These are phyloP conservation scores for Coemansia sp. DNA, from an alignment of 192 early-diverging fungal genomes.

Conservation along the genomic window DNA sequence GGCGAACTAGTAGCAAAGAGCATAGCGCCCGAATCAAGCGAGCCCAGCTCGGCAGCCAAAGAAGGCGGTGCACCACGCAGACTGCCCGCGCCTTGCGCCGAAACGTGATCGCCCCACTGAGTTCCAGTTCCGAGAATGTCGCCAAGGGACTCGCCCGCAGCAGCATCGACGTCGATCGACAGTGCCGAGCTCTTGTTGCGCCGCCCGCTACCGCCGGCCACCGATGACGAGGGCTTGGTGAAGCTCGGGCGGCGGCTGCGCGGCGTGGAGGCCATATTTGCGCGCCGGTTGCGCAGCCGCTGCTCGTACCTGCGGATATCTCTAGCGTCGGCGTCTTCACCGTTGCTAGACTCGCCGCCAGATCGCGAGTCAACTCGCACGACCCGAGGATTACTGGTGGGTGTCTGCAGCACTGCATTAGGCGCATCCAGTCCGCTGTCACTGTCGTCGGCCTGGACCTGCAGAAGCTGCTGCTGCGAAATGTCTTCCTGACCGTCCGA, in stretches of 20 bases:
- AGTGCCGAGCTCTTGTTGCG: slow-evolving; percentile 12
- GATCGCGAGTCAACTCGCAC: neutral
- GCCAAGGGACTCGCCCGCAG: slow-evolving; percentile 41
- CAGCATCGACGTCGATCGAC: slow-evolving; percentile 17
- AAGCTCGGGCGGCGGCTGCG: slow-evolving; percentile 8
- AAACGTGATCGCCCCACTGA: slow-evolving; percentile 41
- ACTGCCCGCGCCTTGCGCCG: slow-evolving; percentile 23
- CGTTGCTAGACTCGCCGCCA: neutral
- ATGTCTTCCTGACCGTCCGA: slow-evolving; percentile 2
- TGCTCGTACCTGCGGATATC: slow-evolving; percentile 41
- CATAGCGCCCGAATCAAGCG: neutral
- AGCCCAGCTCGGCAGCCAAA: slow-evolving; percentile 34
- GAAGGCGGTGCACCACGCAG: slow-evolving; percentile 18
- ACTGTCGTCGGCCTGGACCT: neutral
- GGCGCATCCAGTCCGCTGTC: neutral
- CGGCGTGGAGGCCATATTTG: slow-evolving; percentile 21
- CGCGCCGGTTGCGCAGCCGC: slow-evolving; percentile 31
- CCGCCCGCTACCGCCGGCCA: slow-evolving; percentile 3
- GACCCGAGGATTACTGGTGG: neutral
- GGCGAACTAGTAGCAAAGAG: slow-evolving; percentile 17
- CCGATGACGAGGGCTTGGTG: neutral
- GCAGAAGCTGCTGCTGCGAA: neutral
- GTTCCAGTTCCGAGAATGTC: slow-evolving; percentile 41
- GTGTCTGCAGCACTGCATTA: neutral
- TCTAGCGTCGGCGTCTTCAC: slow-evolving; percentile 31